These are phyloP conservation scores for Chernovozyma sophiae-reginae DNA, from an alignment of 1,139 yeast species.

Conservation along the genomic window DNA sequence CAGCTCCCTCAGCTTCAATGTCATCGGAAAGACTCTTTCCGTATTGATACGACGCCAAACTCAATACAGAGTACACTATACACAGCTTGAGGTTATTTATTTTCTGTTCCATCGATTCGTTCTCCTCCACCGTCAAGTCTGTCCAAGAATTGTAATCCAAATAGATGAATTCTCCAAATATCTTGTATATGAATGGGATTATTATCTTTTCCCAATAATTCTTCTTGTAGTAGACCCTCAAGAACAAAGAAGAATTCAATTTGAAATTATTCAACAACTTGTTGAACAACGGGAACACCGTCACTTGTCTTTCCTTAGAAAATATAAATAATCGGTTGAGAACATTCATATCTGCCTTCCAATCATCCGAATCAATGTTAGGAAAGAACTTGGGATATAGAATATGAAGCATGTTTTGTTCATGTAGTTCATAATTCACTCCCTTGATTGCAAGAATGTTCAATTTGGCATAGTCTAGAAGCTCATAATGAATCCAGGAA, in stretches of 20 bases:
- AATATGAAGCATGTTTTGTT: slow-evolving; percentile 45
- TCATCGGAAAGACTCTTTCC: background rate
- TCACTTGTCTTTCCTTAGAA: slow-evolving; percentile 8
- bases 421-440: slow-evolving; percentile 31
- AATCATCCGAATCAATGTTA: slow-evolving; percentile 42
- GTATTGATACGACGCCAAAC: slow-evolving; percentile 4
- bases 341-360: slow-evolving; percentile 27
- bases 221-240: slow-evolving; percentile 16
- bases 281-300: slow-evolving; percentile 18
- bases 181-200: slow-evolving; percentile 26
- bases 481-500: slow-evolving; percentile 34
- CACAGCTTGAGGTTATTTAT: slow-evolving; percentile 3
- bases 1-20: background rate
- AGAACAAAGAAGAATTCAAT: slow-evolving; percentile 20
- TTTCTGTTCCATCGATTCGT: slow-evolving; percentile 1
- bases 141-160: slow-evolving; percentile 13
- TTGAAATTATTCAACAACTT: slow-evolving; percentile 16
- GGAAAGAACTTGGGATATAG: slow-evolving; percentile 46
- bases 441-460: slow-evolving; percentile 44
- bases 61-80: slow-evolving; percentile 5
- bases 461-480: slow-evolving; percentile 36
- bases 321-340: slow-evolving; percentile 15
- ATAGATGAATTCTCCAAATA: slow-evolving; percentile 30
- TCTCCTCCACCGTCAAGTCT: background rate
- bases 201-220: slow-evolving; percentile 30